Evolutionary conservation across 331 rosid species (phyloP), one percentile per base, ranked within the genome.

Genomic region (Stylosanthes scabra): DNA sequence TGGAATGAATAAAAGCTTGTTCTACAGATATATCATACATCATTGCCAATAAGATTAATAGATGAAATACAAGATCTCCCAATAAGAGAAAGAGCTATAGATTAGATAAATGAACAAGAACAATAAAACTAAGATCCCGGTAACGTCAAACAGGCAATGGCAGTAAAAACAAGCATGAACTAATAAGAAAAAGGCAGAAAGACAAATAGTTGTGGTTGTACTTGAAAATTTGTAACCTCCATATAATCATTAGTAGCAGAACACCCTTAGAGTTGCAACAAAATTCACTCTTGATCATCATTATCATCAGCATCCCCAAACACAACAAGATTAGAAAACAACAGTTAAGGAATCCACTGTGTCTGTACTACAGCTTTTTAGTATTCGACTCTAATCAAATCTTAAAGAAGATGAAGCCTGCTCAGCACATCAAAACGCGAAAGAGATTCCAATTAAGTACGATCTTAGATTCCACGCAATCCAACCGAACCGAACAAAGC

Each of bases 1-100:
- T 31, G 16, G 28, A 28, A 67, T 10, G 25, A 57, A 66, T 20
- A 3, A 11, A 15, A 40, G 47, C 60, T 5, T 8, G 9, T 55
- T 70, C 66, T 37, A 25, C 28, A 52, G 6, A 6, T n/a, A 40
- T 2, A 37, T 54, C 74, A 67, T 59, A 37, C 49, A 65, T 11
- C 6, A 58, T 2, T 58, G 54, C 8, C 16, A 9, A 31, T 59
- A 31, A 42, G 44, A 10, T 39, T 20, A 61, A n/a, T 39, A 7
- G 14, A 10, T 13, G 62, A 25, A 20, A 64, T 42, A 49, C 47
- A 44, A 42, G 39, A 34, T 34, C 39, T 9, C 14, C 44, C 6
- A 65, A 9, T 20, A 74, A 44, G 3, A 45, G 6, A 9, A 27
- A 44, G 64, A 2, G 56, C 39, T 9, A 50, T 8, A 15, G 39